These are phyloP conservation scores for Raddia distichophylla DNA, from an alignment of 176 grass and related monocot genomes.

Conservation along the genomic window DNA sequence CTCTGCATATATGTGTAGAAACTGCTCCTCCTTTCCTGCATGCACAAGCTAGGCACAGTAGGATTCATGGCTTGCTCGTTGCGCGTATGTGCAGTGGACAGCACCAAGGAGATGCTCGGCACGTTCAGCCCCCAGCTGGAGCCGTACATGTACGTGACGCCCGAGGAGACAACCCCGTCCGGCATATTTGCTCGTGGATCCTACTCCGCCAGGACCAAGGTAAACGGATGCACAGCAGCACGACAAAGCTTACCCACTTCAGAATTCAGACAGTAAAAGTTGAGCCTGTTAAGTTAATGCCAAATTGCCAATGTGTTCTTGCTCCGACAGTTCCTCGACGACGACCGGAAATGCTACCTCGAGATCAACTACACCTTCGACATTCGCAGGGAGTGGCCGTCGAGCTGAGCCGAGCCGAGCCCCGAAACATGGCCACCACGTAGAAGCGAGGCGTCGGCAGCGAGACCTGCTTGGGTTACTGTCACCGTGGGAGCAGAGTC, in stretches of 20 bases:
- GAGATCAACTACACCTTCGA: slow-evolving; percentile 98
- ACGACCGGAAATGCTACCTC: slow-evolving; percentile 94
- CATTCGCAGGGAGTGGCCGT: slow-evolving; percentile 91
- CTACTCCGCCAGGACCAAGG: slow-evolving; percentile 94
- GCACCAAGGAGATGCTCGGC: slow-evolving; percentile 87
- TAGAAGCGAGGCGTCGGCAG: neutral
- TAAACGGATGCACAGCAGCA: slow-evolving; percentile 3
- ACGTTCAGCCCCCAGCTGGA: slow-evolving; percentile 94
- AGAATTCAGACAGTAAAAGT: neutral
- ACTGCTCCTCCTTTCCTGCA: no score
- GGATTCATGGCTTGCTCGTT: slow-evolving; percentile 3
- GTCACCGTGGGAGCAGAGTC: slow-evolving; percentile 22
- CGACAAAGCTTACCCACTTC: neutral
- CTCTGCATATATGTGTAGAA: no score
- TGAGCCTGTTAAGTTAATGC: no score
- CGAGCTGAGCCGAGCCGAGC: slow-evolving; percentile 16
- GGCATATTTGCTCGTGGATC: slow-evolving; percentile 86
- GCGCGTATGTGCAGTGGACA: slow-evolving; percentile 59
- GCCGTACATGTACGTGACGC: slow-evolving; percentile 82
- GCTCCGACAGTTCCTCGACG: slow-evolving; percentile 77
- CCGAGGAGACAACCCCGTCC: slow-evolving; percentile 88
- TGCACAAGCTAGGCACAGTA: no score
- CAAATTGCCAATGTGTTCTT: neutral
- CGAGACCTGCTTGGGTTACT: neutral
- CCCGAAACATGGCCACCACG: neutral